These are phyloP conservation scores for Thelephora ganbajun DNA, from an alignment of 768 basidiomycete species.

Conservation along the genomic window DNA sequence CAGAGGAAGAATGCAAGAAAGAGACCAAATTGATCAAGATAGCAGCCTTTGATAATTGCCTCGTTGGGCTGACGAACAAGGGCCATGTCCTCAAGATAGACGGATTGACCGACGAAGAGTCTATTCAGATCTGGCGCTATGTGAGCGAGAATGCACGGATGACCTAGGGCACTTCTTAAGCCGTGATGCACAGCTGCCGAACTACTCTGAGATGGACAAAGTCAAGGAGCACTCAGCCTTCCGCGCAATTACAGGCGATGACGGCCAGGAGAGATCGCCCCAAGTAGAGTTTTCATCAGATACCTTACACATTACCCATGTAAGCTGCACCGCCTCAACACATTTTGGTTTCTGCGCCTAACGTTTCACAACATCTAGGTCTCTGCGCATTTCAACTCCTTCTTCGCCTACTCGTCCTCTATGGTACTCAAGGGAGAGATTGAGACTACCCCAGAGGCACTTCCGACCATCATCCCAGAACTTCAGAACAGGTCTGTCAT, in stretches of 20 bases:
- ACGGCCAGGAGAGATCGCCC: slow-evolving; percentile 11
- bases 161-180: background rate
- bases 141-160: slow-evolving; percentile 25
- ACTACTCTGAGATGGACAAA: slow-evolving; percentile 50
- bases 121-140: slow-evolving; percentile 50
- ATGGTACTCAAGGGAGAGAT: slow-evolving; percentile 59
- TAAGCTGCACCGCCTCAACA: slow-evolving; percentile 21
- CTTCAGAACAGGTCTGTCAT: slow-evolving; percentile 73
- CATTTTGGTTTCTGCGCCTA: slow-evolving; percentile 9
- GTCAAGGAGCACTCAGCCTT: slow-evolving; percentile 35
- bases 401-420: slow-evolving; percentile 77
- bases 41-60: slow-evolving; percentile 56
- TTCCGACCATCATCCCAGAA: slow-evolving; percentile 39
- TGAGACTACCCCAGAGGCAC: slow-evolving; percentile 16
- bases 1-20: slow-evolving; percentile 12
- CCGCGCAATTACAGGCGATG: slow-evolving; percentile 13
- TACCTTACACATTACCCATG: slow-evolving; percentile 63
- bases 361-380: slow-evolving; percentile 31
- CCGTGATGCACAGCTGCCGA: slow-evolving; percentile 38
- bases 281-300: slow-evolving; percentile 23
- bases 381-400: slow-evolving; percentile 71
- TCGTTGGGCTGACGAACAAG: slow-evolving; percentile 69
- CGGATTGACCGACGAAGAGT: slow-evolving; percentile 27
- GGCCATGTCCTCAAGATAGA: slow-evolving; percentile 65
- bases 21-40: slow-evolving; percentile 56